Percentiles rank a stretch among this genome's conserved stretches.
phyloP scores from a whole-genome alignment of 176 grass and related monocot species.

The Themeda triandra region DNA sequence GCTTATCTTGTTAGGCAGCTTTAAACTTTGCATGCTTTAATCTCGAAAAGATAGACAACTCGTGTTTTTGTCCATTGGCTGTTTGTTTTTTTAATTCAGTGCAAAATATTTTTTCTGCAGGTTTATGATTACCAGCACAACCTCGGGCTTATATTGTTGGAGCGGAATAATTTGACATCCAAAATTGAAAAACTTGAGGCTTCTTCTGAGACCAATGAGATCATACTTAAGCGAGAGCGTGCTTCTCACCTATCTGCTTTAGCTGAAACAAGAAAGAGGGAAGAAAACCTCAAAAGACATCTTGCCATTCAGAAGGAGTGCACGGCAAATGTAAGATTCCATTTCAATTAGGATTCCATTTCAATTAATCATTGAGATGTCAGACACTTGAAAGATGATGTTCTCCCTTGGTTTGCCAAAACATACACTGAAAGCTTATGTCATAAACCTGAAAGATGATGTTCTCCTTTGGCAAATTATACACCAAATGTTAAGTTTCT shows the following conservation, averaged over 20 bases:
- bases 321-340: slow-evolving; percentile 62
- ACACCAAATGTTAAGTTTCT: not conserved
- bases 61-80: not conserved
- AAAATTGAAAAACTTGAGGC: slow-evolving; percentile 75
- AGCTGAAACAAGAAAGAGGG: slow-evolving; percentile 65
- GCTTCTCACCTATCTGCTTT: slow-evolving; percentile 56
- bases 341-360: slow-evolving; percentile 11
- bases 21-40: not conserved
- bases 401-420: not conserved
- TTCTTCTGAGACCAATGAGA: slow-evolving; percentile 46
- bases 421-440: not conserved
- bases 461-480: not conserved
- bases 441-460: not conserved
- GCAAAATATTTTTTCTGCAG: slow-evolving; percentile 40
- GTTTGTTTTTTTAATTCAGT: not conserved
- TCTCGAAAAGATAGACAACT: not conserved
- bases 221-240: slow-evolving; percentile 63
- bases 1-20: not conserved
- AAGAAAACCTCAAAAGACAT: slow-evolving; percentile 68
- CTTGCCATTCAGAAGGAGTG: slow-evolving; percentile 78
- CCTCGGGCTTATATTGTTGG: slow-evolving; percentile 79
- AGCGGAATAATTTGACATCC: slow-evolving; percentile 61
- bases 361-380: not conserved
- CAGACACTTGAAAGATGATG: not conserved
- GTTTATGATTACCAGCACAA: slow-evolving; percentile 82